These are phyloP conservation scores for Malassezia globosa DNA, from an alignment of 1,284 basidiomycete genomes.

Conservation along the genomic window DNA sequence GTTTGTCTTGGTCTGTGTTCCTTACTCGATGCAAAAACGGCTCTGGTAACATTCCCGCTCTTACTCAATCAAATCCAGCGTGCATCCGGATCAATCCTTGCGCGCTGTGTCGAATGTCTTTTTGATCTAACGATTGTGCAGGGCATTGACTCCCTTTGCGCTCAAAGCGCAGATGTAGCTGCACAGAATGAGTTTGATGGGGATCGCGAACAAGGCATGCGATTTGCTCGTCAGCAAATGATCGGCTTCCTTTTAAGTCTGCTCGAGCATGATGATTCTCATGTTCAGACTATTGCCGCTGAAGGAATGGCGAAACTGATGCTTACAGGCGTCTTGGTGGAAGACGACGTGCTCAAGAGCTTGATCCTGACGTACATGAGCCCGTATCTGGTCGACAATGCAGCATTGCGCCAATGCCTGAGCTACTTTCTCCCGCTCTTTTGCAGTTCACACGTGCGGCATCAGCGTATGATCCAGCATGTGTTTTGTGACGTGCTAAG, in stretches of 20 bases:
- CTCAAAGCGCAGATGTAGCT: conserved; percentile 35
- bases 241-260: conserved; percentile 35
- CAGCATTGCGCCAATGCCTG: conserved; percentile 77
- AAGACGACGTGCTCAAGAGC: conserved; percentile 56
- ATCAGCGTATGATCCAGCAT: conserved; percentile 68
- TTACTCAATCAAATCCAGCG: conserved; percentile 74
- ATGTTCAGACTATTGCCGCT: conserved; percentile 65
- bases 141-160: conserved; percentile 62
- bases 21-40: conserved; percentile 80
- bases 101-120: conserved; percentile 70
- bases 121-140: conserved; percentile 87
- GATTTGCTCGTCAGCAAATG: conserved; percentile 33
- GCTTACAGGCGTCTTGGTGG: conserved; percentile 57
- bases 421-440: conserved; percentile 93
- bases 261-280: conserved; percentile 57
- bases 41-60: conserved; percentile 75
- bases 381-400: conserved; percentile 71
- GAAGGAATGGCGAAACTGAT: conserved; percentile 82
- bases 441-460: conserved; percentile 68
- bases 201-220: conserved; percentile 13
- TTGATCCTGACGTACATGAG: conserved; percentile 76
- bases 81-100: conserved; percentile 65
- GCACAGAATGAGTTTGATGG: conserved; percentile 16
- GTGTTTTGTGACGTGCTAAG: conserved; percentile 50
- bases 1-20: conserved; percentile 77